Conservation (phyloP, 257 asterid species). For the Solanum tacnaense region DNA sequence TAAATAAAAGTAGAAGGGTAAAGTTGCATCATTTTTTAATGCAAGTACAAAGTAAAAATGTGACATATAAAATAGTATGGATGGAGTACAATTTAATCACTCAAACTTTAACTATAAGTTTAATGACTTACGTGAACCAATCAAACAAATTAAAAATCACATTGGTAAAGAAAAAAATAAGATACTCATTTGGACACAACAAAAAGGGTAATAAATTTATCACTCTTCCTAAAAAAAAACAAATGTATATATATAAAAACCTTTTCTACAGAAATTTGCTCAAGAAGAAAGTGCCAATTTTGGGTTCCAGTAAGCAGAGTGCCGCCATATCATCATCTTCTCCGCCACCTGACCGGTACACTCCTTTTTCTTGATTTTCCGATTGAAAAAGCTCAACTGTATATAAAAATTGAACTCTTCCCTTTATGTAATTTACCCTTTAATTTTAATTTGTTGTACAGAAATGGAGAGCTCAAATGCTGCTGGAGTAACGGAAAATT, state of each 20-base stretch:
- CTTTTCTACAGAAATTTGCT: background rate
- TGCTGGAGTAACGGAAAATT: constrained; percentile 6
- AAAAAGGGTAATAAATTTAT: background rate
- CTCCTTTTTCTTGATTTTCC: background rate
- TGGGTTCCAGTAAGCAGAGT: background rate
- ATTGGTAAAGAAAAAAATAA: too few relatives aligned
- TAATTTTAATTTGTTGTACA: background rate
- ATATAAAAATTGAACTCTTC: background rate
- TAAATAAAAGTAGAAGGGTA: too few relatives aligned
- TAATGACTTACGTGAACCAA: too few relatives aligned
- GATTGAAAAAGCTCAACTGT: background rate
- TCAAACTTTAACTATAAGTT: background rate
- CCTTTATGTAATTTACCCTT: background rate
- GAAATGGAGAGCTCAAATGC: constrained; percentile 9
- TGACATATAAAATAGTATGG: too few relatives aligned
- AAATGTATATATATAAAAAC: background rate
- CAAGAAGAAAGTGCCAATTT: background rate
- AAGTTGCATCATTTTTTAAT: too few relatives aligned
- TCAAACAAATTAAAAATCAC: background rate
- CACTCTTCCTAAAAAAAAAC: background rate
- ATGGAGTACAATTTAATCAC: background rate
- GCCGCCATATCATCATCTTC: background rate
- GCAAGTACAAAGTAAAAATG: too few relatives aligned
- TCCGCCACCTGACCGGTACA: background rate
- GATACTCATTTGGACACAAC: background rate